Evolutionary conservation across 2,329 filamentous ascomycete species (phyloP).

Genomic region (Tolypocladium sp.): DNA sequence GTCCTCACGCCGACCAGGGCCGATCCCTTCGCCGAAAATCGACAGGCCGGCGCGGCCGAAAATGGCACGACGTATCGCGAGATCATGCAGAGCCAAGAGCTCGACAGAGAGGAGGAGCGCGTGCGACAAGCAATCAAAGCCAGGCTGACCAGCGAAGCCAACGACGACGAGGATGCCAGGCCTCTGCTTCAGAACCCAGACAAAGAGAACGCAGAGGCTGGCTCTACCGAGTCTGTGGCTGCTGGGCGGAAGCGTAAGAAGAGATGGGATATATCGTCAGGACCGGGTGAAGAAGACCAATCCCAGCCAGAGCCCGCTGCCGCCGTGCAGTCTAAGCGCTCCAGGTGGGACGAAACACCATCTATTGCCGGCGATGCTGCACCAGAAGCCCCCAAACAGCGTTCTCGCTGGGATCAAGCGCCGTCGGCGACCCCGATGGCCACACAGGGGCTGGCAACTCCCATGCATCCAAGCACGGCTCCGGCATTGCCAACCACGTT

Average conservation of each 20-base stretch:
- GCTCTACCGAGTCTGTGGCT: constrained; percentile 53
- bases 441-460: constrained; percentile 65
- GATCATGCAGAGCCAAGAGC: constrained; percentile 80
- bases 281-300: constrained; percentile 43
- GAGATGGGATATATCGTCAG: constrained; percentile 78
- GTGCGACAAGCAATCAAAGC: constrained; percentile 74
- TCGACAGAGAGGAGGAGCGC: constrained; percentile 89
- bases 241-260: constrained; percentile 78
- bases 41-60: constrained; percentile 54
- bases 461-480: constrained; percentile 62
- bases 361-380: constrained; percentile 41
- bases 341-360: constrained; percentile 81
- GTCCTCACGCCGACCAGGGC: constrained; percentile 76
- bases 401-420: constrained; percentile 88
- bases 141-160: constrained; percentile 52
- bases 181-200: constrained; percentile 67
- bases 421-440: constrained; percentile 71
- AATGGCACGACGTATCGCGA: constrained; percentile 80
- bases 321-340: constrained; percentile 61
- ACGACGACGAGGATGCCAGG: constrained; percentile 52
- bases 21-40: constrained; percentile 74
- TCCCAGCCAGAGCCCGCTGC: constrained; percentile 35
- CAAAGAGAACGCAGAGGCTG: constrained; percentile 65
- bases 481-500: constrained; percentile 51
- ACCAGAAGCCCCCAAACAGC: constrained; percentile 58